Evolutionary conservation across 192 early-diverging fungal species (phyloP), one percentile per base, ranked within the genome.

Genomic region (Dissophora ornata): DNA sequence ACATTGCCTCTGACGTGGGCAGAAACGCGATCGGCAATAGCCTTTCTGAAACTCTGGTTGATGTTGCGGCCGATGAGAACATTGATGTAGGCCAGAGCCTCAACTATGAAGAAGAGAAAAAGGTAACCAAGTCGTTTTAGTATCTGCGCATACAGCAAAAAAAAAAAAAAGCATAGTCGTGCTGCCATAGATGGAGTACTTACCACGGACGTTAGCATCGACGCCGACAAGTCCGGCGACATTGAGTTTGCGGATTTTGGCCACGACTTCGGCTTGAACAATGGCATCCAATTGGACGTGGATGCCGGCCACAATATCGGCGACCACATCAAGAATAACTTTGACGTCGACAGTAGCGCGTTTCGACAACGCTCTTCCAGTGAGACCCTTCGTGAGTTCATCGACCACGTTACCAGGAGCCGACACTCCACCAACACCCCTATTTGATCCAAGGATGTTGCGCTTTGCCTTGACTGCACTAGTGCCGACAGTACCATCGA

Each of bases 261-360:
- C 30, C 4, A 12, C 33, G n/a, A 55, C 52, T 9, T 13, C 2
- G 33, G 52, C 52, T 12, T 19, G 7, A 32, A 36, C n/a, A 32
- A 34, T 32, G n/a, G 26, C 33, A 16, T 30, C 6, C 44, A 45
- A 45, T 28, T 4, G n/a, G 9, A 9, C 52, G 33, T 36, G 4
- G 33, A 55, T 5, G 7, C 19, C n/a, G 6, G 44, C 44, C 12
- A 45, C 52, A 5, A 55, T 22, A 5, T n/a, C 13, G 26, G n/a
- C 52, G n/a, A 21, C 52, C 3, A 55, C 28, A 19, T 36, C 26
- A 16, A 55, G 13, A 32, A 26, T 19, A 32, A 34, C 52, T 11
- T 55, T 36, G 18, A 32, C 52, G 22, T 21, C 52, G 52, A 55
- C 52, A 13, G 6, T 38, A 55, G 34, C 30, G 33, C 5, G 52